Conservation (phyloP, 139 green algal species). For the Ettlia oleoabundans region DNA sequence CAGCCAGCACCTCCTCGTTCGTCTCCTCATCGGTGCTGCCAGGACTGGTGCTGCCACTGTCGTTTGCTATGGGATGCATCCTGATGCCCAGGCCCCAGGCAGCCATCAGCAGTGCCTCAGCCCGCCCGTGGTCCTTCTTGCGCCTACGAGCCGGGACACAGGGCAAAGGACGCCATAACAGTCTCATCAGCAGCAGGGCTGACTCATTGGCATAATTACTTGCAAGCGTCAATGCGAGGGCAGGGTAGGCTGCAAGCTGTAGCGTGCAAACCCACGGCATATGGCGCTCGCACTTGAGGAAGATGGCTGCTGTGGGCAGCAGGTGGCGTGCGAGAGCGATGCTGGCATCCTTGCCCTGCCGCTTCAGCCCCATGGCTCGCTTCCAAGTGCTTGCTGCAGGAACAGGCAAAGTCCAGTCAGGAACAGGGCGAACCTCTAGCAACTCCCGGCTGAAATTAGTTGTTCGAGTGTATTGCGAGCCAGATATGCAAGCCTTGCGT, state of each 20-base stretch:
- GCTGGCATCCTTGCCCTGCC: constrained; percentile 67
- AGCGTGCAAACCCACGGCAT: too few species aligned
- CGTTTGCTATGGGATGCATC: not conserved
- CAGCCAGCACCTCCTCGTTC: not conserved
- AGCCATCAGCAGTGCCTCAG: constrained; percentile 83
- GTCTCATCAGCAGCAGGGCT: too few species aligned
- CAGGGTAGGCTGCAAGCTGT: too few species aligned
- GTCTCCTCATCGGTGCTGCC: not conserved
- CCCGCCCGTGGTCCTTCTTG: constrained; percentile 87
- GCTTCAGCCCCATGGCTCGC: constrained; percentile 61
- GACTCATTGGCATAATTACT: too few species aligned
- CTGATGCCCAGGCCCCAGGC: constrained; percentile 67
- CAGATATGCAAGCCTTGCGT: too few species aligned
- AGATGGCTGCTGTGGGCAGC: constrained; percentile 38
- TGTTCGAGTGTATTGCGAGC: too few species aligned
- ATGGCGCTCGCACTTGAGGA: constrained; percentile 61
- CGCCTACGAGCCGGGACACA: constrained; percentile 44
- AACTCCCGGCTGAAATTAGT: too few species aligned
- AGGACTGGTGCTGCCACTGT: not conserved
- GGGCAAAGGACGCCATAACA: not conserved
- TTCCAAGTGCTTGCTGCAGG: constrained; percentile 66
- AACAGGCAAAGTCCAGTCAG: too few species aligned
- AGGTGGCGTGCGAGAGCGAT: constrained; percentile 61
- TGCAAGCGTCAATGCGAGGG: too few species aligned
- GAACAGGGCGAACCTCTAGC: too few species aligned